Conservation (phyloP, 2,329 filamentous ascomycete species). For the Pseudocercospora fuligena region DNA sequence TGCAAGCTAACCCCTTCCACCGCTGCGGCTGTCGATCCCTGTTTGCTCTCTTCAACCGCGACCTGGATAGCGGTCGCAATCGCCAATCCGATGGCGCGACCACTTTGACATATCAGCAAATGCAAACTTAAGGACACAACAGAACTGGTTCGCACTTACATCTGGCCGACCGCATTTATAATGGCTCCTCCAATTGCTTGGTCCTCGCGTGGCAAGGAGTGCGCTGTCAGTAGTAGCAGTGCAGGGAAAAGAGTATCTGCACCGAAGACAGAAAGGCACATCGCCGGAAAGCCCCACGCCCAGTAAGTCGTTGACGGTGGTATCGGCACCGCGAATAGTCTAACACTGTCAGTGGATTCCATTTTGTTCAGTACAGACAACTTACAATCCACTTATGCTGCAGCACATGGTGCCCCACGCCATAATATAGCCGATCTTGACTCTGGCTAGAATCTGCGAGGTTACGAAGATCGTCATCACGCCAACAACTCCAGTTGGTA, state of each 20-base stretch:
- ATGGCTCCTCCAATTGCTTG: slow-evolving; percentile 71
- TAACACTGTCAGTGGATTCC: slow-evolving; percentile 45
- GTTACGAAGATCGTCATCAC: slow-evolving; percentile 62
- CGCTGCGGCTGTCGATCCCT: slow-evolving; percentile 41
- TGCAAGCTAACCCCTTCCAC: slow-evolving; percentile 34
- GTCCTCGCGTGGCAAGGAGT: slow-evolving; percentile 64
- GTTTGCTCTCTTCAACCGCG: slow-evolving; percentile 51
- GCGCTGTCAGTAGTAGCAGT: slow-evolving; percentile 68
- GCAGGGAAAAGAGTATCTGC: slow-evolving; percentile 70
- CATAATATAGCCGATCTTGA: slow-evolving; percentile 64
- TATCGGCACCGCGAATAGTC: slow-evolving; percentile 69
- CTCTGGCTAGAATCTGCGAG: slow-evolving; percentile 60
- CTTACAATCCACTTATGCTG: slow-evolving; percentile 37
- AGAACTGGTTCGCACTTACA: slow-evolving; percentile 38
- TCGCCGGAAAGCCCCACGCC: slow-evolving; percentile 69
- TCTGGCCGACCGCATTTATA: slow-evolving; percentile 68
- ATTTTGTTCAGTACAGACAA: not conserved
- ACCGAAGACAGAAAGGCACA: slow-evolving; percentile 68
- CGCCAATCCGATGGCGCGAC: slow-evolving; percentile 68
- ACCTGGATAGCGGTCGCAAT: slow-evolving; percentile 69
- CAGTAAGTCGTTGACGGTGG: slow-evolving; percentile 66
- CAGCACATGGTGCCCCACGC: slow-evolving; percentile 62
- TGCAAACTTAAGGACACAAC: not conserved
- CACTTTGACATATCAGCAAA: slow-evolving; percentile 35
- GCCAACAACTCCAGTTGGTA: slow-evolving; percentile 68